Evolutionary conservation across 495 filamentous ascomycete genomes (phyloP).

Genomic region (Durotheca rogersii): DNA sequence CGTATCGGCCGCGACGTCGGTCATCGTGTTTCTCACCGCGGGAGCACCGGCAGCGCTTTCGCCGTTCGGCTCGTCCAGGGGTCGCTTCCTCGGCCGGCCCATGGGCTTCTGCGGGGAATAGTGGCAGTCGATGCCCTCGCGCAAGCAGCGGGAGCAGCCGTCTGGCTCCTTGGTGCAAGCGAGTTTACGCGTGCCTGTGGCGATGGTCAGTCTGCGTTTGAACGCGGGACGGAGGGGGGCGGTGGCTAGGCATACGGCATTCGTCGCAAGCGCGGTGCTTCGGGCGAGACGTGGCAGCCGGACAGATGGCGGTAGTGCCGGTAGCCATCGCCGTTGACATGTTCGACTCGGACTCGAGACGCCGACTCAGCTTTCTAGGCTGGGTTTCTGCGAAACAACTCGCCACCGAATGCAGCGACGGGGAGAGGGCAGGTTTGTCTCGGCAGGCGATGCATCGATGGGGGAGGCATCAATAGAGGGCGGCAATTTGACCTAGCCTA

Average conservation of each 20-base stretch:
- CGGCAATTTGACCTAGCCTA: no score
- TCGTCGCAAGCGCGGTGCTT: conserved; percentile 63
- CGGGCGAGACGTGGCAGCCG: conserved; percentile 18
- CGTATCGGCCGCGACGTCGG: conserved; percentile 26
- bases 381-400: no score
- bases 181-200: conserved; percentile 58
- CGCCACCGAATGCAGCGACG: no score
- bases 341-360: no score
- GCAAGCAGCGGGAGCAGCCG: conserved; percentile 57
- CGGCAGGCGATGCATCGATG: no score
- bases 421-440: no score
- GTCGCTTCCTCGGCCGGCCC: conserved; percentile 61
- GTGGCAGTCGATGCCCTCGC: conserved; percentile 55
- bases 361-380: no score
- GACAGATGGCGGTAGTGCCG: conserved; percentile 3
- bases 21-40: conserved; percentile 30
- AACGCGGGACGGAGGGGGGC: neutral
- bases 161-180: conserved; percentile 59
- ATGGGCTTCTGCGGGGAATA: conserved; percentile 64
- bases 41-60: conserved; percentile 9
- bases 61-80: conserved; percentile 38
- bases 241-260: conserved; percentile 52
- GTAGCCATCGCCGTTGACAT: conserved; percentile 16
- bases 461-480: no score
- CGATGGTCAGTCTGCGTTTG: conserved; percentile 26